Conservation (phyloP, 129 eudicot species). For the Kitagawia praeruptora region DNA sequence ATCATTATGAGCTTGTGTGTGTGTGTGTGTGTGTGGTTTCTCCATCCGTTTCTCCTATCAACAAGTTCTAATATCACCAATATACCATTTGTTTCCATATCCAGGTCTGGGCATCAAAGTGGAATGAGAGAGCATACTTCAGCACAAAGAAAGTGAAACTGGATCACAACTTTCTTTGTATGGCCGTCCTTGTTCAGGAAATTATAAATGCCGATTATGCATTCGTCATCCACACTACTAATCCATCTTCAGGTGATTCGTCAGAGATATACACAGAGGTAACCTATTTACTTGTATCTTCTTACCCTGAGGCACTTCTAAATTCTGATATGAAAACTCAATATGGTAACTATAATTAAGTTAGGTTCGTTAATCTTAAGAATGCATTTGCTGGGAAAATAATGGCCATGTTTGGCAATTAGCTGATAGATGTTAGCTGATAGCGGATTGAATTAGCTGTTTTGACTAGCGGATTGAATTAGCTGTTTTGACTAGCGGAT, state of each 20-base stretch:
- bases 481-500: too few species aligned
- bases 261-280: slow-evolving; percentile 97
- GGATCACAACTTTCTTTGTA: slow-evolving; percentile 86
- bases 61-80: neutral
- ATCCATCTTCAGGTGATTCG: slow-evolving; percentile 91
- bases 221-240: slow-evolving; percentile 94
- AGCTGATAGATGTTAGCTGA: too few species aligned
- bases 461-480: too few species aligned
- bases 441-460: too few species aligned
- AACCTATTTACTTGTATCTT: slow-evolving; percentile 15
- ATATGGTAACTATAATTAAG: neutral
- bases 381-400: neutral
- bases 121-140: slow-evolving; percentile 98
- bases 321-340: neutral
- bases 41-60: neutral
- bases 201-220: slow-evolving; percentile 95
- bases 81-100: slow-evolving; percentile 14
- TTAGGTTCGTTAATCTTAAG: neutral
- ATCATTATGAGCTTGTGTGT: neutral
- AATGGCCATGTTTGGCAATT: too few species aligned
- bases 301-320: neutral
- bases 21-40: neutral
- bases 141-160: slow-evolving; percentile 87
- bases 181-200: slow-evolving; percentile 98
- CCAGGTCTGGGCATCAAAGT: slow-evolving; percentile 98